Conservation (phyloP, 1,284 basidiomycete genomes). For the Boletellus dicymbophilus region DNA sequence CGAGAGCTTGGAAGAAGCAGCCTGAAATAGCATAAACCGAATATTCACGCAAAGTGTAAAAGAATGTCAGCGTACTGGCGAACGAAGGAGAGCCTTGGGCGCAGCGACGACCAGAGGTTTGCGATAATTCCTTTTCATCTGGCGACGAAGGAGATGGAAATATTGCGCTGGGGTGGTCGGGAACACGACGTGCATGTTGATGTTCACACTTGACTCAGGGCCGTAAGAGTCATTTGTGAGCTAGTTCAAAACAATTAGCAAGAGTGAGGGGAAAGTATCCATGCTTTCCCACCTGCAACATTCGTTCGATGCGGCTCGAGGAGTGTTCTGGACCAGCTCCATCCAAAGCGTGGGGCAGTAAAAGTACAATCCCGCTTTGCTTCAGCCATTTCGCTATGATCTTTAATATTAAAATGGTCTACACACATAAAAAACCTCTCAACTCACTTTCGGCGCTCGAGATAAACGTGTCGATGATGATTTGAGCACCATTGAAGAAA, state of each 20-base stretch:
- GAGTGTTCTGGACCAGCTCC: conserved; percentile 93
- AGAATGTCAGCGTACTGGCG: conserved; percentile 56
- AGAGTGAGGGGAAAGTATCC: not conserved
- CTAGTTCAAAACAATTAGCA: conserved; percentile 35
- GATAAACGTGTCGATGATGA: conserved; percentile 88
- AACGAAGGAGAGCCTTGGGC: conserved; percentile 80
- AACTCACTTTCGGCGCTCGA: conserved; percentile 77
- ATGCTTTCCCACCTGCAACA: conserved; percentile 65
- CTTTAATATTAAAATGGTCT: not conserved
- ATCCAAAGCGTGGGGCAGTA: conserved; percentile 86
- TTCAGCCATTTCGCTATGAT: conserved; percentile 89
- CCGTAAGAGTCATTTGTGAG: conserved; percentile 71
- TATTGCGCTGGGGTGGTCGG: conserved; percentile 89
- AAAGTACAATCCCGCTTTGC: conserved; percentile 86
- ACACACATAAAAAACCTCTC: not conserved
- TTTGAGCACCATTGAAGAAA: conserved; percentile 89
- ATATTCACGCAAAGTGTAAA: not conserved
- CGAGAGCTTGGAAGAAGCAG: conserved; percentile 67
- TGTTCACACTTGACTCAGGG: conserved; percentile 42
- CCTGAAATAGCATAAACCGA: conserved; percentile 43
- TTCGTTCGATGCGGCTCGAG: conserved; percentile 81
- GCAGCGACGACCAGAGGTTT: conserved; percentile 84
- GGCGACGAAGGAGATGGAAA: conserved; percentile 85
- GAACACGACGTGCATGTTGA: conserved; percentile 83
- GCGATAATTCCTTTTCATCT: conserved; percentile 81